Percentiles rank a stretch among this genome's conserved stretches.
Evolutionary conservation across 129 eudicot genomes (phyloP).

Genomic region (Chrysanthemum lavandulifolium): DNA sequence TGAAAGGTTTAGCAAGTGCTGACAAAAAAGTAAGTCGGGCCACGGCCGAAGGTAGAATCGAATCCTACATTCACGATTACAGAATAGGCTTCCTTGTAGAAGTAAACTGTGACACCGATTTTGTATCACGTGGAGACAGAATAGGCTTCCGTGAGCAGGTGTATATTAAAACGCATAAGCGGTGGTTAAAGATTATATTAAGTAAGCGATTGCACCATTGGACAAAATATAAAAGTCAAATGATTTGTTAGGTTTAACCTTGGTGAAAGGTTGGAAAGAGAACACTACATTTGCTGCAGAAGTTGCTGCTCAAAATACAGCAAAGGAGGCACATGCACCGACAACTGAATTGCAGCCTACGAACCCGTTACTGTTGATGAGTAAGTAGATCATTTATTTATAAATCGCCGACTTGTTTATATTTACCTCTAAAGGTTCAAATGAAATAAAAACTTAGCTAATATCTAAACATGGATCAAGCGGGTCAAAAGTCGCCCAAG

Average conservation of each 20-base stretch:
- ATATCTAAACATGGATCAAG: too few relatives aligned
- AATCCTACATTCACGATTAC: constrained; percentile 85
- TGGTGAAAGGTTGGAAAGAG: constrained; percentile 97
- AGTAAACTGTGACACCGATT: constrained; percentile 94
- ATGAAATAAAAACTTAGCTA: too few relatives aligned
- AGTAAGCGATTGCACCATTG: constrained; percentile 83
- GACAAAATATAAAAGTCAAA: constrained; percentile 88
- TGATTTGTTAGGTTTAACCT: constrained; percentile 78
- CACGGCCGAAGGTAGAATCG: constrained; percentile 91
- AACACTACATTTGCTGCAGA: constrained; percentile 92
- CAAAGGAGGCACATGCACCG: too few relatives aligned
- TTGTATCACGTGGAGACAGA: constrained; percentile 92
- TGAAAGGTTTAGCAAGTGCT: constrained; percentile 89
- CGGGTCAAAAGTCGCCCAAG: too few relatives aligned
- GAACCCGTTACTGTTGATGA: too few relatives aligned
- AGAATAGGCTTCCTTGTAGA: constrained; percentile 85
- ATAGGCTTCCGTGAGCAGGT: too few relatives aligned
- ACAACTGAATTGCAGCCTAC: too few relatives aligned
- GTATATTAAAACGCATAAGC: too few relatives aligned
- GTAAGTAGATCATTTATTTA: too few relatives aligned
- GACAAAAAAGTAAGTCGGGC: constrained; percentile 83
- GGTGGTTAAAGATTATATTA: too few relatives aligned
- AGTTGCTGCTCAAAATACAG: constrained; percentile 95
- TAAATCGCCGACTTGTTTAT: too few relatives aligned
- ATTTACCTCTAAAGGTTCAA: too few relatives aligned